A percentile compares a stretch with the other conserved stretches of the same genome.
Evolutionary conservation across 768 basidiomycete genomes (phyloP).

Genomic region (Boletus subcaerulescens): DNA sequence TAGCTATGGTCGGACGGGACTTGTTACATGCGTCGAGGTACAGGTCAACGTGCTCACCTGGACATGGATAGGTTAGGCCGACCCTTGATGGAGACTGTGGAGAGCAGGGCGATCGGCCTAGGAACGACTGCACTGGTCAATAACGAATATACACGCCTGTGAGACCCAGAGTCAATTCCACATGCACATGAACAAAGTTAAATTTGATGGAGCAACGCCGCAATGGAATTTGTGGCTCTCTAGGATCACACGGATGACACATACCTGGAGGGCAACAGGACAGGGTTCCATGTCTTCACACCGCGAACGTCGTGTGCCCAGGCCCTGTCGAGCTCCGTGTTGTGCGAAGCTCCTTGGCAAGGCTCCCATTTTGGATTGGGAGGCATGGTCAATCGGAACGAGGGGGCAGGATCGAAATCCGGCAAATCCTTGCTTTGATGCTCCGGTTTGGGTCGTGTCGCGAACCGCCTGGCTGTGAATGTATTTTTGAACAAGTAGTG

Average conservation of each 20-base stretch:
- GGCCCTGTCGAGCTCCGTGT: conserved; percentile 17
- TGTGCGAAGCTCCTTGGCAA: conserved; percentile 36
- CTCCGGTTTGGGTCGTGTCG: neutral
- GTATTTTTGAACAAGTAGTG: neutral
- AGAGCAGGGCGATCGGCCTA: conserved; percentile 61
- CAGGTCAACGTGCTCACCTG: conserved; percentile 42
- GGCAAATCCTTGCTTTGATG: conserved; percentile 9
- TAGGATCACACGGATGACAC: conserved; percentile 7
- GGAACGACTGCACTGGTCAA: conserved; percentile 60
- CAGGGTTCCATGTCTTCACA: conserved; percentile 43
- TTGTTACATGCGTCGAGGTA: conserved; percentile 9
- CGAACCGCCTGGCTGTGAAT: conserved; percentile 1
- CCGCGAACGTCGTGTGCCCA: conserved; percentile 34
- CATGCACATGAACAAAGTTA: conserved; percentile 16
- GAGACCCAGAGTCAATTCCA: conserved; percentile 22
- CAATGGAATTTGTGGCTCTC: neutral
- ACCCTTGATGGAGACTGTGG: conserved; percentile 50
- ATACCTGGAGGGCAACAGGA: conserved; percentile 31
- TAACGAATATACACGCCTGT: conserved; percentile 43
- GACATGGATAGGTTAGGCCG: conserved; percentile 63
- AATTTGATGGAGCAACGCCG: conserved; percentile 11
- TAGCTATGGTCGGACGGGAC: conserved; percentile 36
- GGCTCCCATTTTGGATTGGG: conserved; percentile 44
- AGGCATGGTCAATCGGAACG: conserved; percentile 35
- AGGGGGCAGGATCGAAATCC: conserved; percentile 20